These are phyloP conservation scores for Phaeotremella skinneri DNA, from an alignment of 768 basidiomycete genomes.

Conservation along the genomic window DNA sequence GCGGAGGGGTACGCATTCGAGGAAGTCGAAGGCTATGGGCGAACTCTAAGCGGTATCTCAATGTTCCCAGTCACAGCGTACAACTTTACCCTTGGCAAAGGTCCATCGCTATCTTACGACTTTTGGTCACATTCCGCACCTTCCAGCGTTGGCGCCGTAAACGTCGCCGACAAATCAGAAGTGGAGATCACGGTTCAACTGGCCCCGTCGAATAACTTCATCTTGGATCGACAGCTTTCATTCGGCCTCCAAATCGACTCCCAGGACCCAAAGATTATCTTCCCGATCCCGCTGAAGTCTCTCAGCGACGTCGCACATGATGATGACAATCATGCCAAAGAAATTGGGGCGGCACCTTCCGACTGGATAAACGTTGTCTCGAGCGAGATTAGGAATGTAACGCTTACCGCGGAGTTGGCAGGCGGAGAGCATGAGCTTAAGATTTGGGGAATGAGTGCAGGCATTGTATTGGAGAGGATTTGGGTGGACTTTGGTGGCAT, in stretches of 20 bases:
- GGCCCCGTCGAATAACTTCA: constrained; percentile 40
- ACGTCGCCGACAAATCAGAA: constrained; percentile 8
- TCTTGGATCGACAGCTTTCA: constrained; percentile 24
- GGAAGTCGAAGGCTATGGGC: constrained; percentile 62
- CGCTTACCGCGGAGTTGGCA: constrained; percentile 7
- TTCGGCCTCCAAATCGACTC: constrained; percentile 40
- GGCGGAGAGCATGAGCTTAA: constrained; percentile 34
- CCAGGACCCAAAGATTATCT: constrained; percentile 17
- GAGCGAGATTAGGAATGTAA: constrained; percentile 39
- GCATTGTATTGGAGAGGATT: constrained; percentile 42
- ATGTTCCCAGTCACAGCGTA: constrained; percentile 61
- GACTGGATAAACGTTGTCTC: constrained; percentile 42
- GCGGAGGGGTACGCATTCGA: constrained; percentile 62
- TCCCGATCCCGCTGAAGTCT: constrained; percentile 27
- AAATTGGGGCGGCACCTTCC: constrained; percentile 30
- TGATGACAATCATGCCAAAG: constrained; percentile 9
- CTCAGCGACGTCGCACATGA: constrained; percentile 7
- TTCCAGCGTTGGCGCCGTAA: constrained; percentile 3
- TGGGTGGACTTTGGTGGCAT: constrained; percentile 38
- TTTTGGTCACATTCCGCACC: constrained; percentile 25
- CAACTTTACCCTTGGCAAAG: constrained; percentile 64
- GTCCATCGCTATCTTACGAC: constrained; percentile 63
- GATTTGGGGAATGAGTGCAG: constrained; percentile 41
- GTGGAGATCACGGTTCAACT: constrained; percentile 36
- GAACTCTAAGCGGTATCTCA: constrained; percentile 63